Evolutionary conservation across 192 early-diverging fungal species (phyloP), one percentile per base, ranked within the genome.

Genomic region (Glomus cerebriforme): DNA sequence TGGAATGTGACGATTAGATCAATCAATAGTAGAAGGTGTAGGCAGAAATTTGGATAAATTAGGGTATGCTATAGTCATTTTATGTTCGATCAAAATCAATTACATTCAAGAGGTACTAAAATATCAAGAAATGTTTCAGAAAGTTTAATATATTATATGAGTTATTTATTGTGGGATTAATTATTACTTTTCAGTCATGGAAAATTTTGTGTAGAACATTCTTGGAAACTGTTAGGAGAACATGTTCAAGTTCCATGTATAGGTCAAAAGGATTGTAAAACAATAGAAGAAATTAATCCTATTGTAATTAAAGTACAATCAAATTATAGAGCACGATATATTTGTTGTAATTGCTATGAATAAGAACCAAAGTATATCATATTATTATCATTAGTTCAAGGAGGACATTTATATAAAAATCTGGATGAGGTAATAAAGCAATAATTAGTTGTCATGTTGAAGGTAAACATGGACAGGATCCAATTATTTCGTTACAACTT

Each of bases 331-430:
- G 34, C 34, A 39, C 1, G 68, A 39, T 70, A 70, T 43, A 70
- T 70, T 35, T 70, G 68, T 70, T 35, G 32, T 24, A 10, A 19
- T 4, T 70, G 68, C 15, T 70, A 35, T 70, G 31, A 70, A 70
- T n/a, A 32, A 39, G n/a, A 39, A 3, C n/a, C n/a, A n/a, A n/a
- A n/a, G n/a, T n/a, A n/a, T n/a, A n/a, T n/a, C n/a, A n/a, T n/a
- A n/a, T n/a, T n/a, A n/a, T n/a, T n/a, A n/a, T n/a, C n/a, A n/a
- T n/a, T n/a, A n/a, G n/a, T n/a, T n/a, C n/a, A n/a, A n/a, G 68
- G 68, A 32, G 68, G 34, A 39, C 68, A 70, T 13, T 37, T 70
- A 70, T 24, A 70, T 70, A 3, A 70, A 24, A 12, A 70, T 15
- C n/a, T n/a, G 35, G 34, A 39, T 9, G 13, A 70, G 35, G 8